phyloP scores from a whole-genome alignment of 345 rosid genomes.

The Diplotaxis tenuifolia region DNA sequence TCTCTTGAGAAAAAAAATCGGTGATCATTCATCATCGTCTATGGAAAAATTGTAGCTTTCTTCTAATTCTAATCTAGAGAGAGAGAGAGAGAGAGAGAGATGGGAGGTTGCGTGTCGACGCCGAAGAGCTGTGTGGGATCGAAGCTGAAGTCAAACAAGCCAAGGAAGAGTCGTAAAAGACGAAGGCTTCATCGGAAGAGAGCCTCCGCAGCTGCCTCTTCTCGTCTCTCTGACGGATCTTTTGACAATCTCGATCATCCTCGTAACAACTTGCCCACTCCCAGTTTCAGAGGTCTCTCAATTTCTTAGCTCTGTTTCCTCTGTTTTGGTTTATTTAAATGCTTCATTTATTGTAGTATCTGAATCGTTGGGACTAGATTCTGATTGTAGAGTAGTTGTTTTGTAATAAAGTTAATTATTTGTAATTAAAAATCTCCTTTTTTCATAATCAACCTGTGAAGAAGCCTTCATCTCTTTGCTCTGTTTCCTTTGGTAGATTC shows the following conservation, averaged over 20 bases:
- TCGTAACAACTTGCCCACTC: conserved; percentile 47
- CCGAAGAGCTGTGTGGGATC: conserved; percentile 70
- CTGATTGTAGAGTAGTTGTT: not conserved
- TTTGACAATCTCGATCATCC: conserved; percentile 52
- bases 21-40: conserved; percentile 16
- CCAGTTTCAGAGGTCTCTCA: conserved; percentile 51
- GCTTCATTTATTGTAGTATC: conserved; percentile 1
- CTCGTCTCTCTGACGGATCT: conserved; percentile 57
- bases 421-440: too few species aligned
- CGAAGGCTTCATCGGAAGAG: conserved; percentile 44
- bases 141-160: conserved; percentile 54
- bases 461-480: too few species aligned
- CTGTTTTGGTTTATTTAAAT: not conserved
- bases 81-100: conserved; percentile 24
- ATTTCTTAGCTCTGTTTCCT: not conserved
- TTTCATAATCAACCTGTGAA: too few species aligned
- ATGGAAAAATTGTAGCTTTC: conserved; percentile 7
- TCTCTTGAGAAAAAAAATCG: not conserved
- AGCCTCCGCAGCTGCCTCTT: conserved; percentile 34
- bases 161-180: conserved; percentile 47
- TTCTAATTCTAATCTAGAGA: conserved; percentile 10
- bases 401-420: not conserved
- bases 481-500: too few species aligned
- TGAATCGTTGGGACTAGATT: conserved; percentile 28
- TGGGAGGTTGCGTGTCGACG: conserved; percentile 86